Evolutionary conservation across 116 monocot genomes (phyloP).

Genomic region (Papilionanthe hybrid): DNA sequence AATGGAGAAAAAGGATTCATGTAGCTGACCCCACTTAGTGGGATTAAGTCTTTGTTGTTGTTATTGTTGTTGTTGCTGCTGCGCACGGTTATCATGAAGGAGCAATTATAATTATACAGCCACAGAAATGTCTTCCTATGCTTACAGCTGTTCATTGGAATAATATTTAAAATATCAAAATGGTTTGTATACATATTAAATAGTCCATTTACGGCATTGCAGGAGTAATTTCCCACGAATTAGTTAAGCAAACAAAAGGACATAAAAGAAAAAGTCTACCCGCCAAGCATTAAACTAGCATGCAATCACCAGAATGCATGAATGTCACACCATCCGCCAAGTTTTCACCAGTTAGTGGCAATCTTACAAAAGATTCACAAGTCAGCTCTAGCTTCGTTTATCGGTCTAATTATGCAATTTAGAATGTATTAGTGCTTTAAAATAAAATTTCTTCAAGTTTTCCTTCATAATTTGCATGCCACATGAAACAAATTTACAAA

Average conservation of each 20-base stretch:
- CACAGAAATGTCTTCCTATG: neutral
- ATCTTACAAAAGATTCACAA: neutral
- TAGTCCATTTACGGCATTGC: neutral
- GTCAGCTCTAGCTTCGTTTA: neutral
- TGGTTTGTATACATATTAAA: neutral
- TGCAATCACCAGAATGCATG: neutral
- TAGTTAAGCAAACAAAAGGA: neutral
- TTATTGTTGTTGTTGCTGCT: too few species aligned
- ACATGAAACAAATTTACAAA: neutral
- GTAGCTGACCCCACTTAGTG: too few species aligned
- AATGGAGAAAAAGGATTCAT: too few species aligned
- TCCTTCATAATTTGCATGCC: neutral
- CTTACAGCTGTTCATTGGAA: neutral
- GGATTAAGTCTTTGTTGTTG: too few species aligned
- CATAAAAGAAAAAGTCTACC: neutral
- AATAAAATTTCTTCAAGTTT: neutral
- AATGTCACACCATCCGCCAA: neutral
- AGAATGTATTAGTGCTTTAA: neutral
- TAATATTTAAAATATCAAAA: neutral
- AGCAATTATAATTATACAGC: too few species aligned
- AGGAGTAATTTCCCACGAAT: neutral
- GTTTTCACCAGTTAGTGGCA: neutral
- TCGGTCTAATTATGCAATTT: neutral
- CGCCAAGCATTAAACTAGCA: neutral
- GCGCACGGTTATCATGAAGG: too few species aligned